Evolutionary conservation across 495 filamentous ascomycete species (phyloP).

Genomic region (Penicillium atrosanguineum): DNA sequence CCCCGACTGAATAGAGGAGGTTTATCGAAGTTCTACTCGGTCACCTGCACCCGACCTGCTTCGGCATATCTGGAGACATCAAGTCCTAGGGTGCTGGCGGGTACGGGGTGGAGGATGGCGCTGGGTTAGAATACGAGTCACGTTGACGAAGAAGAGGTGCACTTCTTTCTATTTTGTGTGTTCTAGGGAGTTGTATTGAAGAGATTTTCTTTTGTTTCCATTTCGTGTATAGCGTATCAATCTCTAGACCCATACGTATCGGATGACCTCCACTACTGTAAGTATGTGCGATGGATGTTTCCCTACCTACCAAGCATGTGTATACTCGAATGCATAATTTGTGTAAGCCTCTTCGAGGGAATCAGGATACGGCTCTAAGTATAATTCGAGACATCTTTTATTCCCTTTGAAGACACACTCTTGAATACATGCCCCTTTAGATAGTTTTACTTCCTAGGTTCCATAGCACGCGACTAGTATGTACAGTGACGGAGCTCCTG

Average conservation of each 20-base stretch:
- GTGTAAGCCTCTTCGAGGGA: too few relatives aligned
- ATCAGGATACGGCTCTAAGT: too few relatives aligned
- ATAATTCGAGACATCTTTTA: too few relatives aligned
- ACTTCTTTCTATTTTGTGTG: conserved; percentile 33
- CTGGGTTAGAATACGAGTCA: conserved; percentile 23
- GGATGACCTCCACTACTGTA: conserved; percentile 6
- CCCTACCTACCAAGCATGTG: too few relatives aligned
- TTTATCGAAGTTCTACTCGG: conserved; percentile 13
- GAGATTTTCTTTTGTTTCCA: conserved; percentile 20
- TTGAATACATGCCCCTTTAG: too few relatives aligned
- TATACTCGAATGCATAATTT: too few relatives aligned
- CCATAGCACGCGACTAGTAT: too few relatives aligned
- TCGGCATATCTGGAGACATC: conserved; percentile 7
- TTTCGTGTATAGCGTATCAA: conserved; percentile 28
- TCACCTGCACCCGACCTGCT: conserved; percentile 15
- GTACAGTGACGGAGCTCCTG: too few relatives aligned
- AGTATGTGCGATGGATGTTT: neutral
- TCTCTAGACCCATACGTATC: conserved; percentile 24
- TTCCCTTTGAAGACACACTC: too few relatives aligned
- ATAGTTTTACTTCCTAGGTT: too few relatives aligned
- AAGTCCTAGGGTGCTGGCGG: conserved; percentile 1
- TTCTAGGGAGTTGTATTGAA: conserved; percentile 41
- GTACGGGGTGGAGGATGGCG: conserved; percentile 19
- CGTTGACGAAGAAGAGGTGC: conserved; percentile 23
- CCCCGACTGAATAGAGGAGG: conserved; percentile 27